Conservation (phyloP, 805 yeast species). For the Cyberlindnera maritima region DNA sequence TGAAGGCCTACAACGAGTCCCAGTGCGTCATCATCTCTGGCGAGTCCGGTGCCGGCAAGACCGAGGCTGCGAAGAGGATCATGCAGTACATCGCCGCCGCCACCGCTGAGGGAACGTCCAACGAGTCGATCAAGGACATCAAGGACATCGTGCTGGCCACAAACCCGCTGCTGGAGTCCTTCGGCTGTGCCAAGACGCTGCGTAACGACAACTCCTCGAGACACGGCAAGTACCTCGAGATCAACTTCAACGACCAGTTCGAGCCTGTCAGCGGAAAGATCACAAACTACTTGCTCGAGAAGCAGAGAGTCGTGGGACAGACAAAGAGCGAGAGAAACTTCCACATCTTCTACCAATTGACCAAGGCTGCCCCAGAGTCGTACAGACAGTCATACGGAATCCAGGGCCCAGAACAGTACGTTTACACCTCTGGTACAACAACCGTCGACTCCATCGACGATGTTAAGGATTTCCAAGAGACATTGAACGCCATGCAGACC, state of each 20-base stretch:
- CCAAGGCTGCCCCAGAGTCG: slow-evolving; percentile 83
- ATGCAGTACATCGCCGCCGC: slow-evolving; percentile 96
- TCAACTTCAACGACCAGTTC: slow-evolving; percentile 73
- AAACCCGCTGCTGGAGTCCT: slow-evolving; percentile 85
- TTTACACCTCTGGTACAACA: slow-evolving; percentile 86
- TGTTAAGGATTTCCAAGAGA: slow-evolving; percentile 70
- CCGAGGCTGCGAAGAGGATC: slow-evolving; percentile 96
- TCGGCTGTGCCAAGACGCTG: slow-evolving; percentile 91
- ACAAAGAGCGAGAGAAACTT: slow-evolving; percentile 90
- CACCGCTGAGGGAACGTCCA: slow-evolving; percentile 62
- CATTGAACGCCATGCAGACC: slow-evolving; percentile 79
- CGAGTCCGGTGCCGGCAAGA: slow-evolving; percentile 97
- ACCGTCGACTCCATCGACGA: slow-evolving; percentile 88
- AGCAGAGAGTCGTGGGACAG: slow-evolving; percentile 96
- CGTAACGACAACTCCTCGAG: slow-evolving; percentile 88
- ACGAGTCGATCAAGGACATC: slow-evolving; percentile 74
- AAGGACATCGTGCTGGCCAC: slow-evolving; percentile 98
- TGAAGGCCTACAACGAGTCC: slow-evolving; percentile 90
- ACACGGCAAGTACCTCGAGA: slow-evolving; percentile 92
- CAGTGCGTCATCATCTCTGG: slow-evolving; percentile 98
- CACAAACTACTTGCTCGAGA: slow-evolving; percentile 90
- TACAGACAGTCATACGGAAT: slow-evolving; percentile 86
- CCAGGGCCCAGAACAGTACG: slow-evolving; percentile 90
- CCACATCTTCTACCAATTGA: slow-evolving; percentile 94
- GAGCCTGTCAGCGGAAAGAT: slow-evolving; percentile 96